Base-by-base conservation (phyloP, 371 early-diverging fungal species). In the Syncephalastrum sp. region DNA sequence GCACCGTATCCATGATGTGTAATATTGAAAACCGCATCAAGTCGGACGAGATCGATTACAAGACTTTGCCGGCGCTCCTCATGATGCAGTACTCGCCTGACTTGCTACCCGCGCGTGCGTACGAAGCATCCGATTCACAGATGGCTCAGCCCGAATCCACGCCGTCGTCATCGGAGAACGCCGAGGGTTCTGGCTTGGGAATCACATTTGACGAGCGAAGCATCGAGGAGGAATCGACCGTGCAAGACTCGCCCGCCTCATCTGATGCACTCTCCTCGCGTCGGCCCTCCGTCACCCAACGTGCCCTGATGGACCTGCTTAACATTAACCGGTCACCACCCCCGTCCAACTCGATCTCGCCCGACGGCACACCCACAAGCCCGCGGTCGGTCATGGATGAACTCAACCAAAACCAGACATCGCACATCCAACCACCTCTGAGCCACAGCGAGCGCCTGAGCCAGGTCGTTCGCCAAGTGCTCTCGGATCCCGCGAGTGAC, bases 21-120 rank as follows among this genome's bases (percentile, higher is more conserved):
- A 85, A 91, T 52, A 77, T 94, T 25, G 90, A 94, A 55, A 92
- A 87, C 56, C 81, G 85, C 50, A 68, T 85, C 57, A 79, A 77
- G 54, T 64, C 72, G n/a, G 82, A 82, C 14, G 77, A 75, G 3
- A 65, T 83, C 41, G 82, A 86, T 47, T 72, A 81, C 33, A 57
- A 68, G 3, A 78, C 84, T 0, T 54, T 87, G 10, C 83, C 86
- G 10, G 85, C 84, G 12, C 58, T 84, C 2, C 55, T 90, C 38
- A 82, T 86, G 72, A 72, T 84, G 66, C 86, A 85, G 50, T 80
- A 83, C 42, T 77, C 82, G 24, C 74, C 75, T 16, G 75, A 78
- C 29, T 33, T 71, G 14, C 44, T 73, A 46, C 68, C 71, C 5
- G 33, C 63, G 12, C 54, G 54, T 4, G 29, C 38, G 43, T 27